phyloP scores from a whole-genome alignment of 352 stramenopile species.

The Pythium folliculosum region DNA sequence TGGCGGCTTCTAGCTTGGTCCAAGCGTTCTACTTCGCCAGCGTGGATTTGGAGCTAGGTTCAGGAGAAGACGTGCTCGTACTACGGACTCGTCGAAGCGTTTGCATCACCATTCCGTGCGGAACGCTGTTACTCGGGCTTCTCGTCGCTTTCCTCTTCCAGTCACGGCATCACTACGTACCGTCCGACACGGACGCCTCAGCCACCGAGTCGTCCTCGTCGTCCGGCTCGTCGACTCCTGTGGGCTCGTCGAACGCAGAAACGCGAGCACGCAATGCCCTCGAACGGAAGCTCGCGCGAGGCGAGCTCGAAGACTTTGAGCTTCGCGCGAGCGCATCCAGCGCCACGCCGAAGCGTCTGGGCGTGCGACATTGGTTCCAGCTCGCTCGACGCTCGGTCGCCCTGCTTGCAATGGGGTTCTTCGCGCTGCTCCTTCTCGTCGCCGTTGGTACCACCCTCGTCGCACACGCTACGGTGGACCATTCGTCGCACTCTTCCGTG shows the following conservation, averaged over 20 bases:
- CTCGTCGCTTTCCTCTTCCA: slow-evolving; percentile 48
- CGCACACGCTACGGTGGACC: background rate
- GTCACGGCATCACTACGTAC: slow-evolving; percentile 34
- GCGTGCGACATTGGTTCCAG: slow-evolving; percentile 7
- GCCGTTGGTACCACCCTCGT: slow-evolving; percentile 6
- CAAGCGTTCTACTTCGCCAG: slow-evolving; percentile 64
- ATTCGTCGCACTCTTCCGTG: background rate
- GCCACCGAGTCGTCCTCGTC: background rate
- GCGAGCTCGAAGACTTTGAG: slow-evolving; percentile 14
- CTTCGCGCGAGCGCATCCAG: background rate
- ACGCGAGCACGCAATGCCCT: slow-evolving; percentile 18
- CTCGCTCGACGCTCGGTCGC: slow-evolving; percentile 18
- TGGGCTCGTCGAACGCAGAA: background rate
- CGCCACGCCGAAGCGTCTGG: background rate
- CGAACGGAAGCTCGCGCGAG: slow-evolving; percentile 42
- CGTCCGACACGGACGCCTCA: background rate
- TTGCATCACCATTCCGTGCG: slow-evolving; percentile 35
- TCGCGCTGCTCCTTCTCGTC: slow-evolving; percentile 16
- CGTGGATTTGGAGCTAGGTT: slow-evolving; percentile 32
- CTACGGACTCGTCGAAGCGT: slow-evolving; percentile 35
- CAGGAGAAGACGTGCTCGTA: slow-evolving; percentile 8
- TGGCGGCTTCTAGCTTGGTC: slow-evolving; percentile 43
- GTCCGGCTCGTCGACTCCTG: background rate
- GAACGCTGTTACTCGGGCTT: slow-evolving; percentile 37
- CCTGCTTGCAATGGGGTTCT: slow-evolving; percentile 13